phyloP scores from a whole-genome alignment of 768 basidiomycete genomes.

The Suillus americanus region DNA sequence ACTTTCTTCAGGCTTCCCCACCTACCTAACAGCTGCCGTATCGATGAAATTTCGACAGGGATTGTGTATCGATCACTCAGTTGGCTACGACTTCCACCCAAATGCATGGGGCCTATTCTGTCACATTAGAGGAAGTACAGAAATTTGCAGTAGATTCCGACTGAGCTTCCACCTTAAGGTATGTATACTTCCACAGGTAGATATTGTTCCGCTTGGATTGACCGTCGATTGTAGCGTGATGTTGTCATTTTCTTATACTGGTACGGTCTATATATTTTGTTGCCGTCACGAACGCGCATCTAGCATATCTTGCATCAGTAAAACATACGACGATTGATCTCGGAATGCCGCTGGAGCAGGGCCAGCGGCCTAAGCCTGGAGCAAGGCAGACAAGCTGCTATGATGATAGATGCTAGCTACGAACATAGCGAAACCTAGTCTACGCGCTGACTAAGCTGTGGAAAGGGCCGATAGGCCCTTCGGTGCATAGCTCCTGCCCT shows the following conservation, averaged over 20 bases:
- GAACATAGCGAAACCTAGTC: too few species aligned
- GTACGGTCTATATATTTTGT: conserved; percentile 42
- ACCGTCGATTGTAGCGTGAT: conserved; percentile 3
- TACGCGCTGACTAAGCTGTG: too few species aligned
- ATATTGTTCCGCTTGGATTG: background rate
- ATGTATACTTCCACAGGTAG: background rate
- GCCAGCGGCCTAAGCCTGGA: too few species aligned
- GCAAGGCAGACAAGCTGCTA: too few species aligned
- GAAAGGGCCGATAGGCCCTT: too few species aligned
- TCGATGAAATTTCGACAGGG: too few species aligned
- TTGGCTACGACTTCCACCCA: background rate
- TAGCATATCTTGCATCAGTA: conserved; percentile 43
- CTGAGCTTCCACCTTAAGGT: background rate
- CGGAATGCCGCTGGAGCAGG: too few species aligned
- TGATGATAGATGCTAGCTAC: too few species aligned
- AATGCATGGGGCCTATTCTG: conserved; percentile 47
- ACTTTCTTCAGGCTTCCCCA: background rate
- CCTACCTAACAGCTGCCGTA: background rate
- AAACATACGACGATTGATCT: conserved; percentile 99
- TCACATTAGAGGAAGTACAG: conserved; percentile 83
- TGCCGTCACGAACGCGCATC: background rate
- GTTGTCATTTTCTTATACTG: conserved; percentile 95
- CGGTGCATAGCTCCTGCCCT: too few species aligned
- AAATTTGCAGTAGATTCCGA: conserved; percentile 76
- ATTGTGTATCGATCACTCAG: too few species aligned